Evolutionary conservation across 2,329 filamentous ascomycete species (phyloP), one percentile per base, ranked within the genome.

Genomic region (Podosphaera aphanis): DNA sequence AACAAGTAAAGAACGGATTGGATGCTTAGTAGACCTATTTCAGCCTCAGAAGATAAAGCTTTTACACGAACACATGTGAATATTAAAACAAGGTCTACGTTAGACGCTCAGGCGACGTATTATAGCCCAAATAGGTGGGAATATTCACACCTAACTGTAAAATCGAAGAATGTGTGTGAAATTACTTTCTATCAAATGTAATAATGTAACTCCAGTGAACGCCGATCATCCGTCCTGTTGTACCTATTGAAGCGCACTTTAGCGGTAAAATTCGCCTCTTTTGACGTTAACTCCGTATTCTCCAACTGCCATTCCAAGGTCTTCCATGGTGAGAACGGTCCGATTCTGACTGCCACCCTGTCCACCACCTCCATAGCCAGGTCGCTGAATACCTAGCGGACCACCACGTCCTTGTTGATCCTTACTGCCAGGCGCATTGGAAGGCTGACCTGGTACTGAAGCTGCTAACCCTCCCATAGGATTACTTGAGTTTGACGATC

Each of bases 261-360:
- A 94, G 56, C 86, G 73, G 62, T 98, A 98, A 60, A 95, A 98
- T 65, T 98, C 90, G 58, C 88, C 86, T 52, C 90, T 73, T 74
- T 93, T 95, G 45, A 95, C 82, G 60, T 93, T 98, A 45, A 98
- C 85, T 1, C 90, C 90, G 60, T 95, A 98, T 67, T 98, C 90
- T 27, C 83, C 83, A 25, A 95, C 88, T 1, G 90, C 90, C 85
- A 95, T 95, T 15, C 90, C 90, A 56, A 98, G 63, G 61, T 98
- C 90, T 64, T 98, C 90, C 90, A 98, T 95, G 0, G 90, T 95
- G 50, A 98, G 68, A 46, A 98, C 88, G 16, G 90, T 94, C 51
- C 85, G 72, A 51, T 92, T 93, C 65, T 92, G 83, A 46, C 77
- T 82, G 1, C 83, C 83, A 23, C 86, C 85, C 57, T 85, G 83